Evolutionary conservation across 2,329 filamentous ascomycete species (phyloP).

Genomic region (Aschersonia sp.): DNA sequence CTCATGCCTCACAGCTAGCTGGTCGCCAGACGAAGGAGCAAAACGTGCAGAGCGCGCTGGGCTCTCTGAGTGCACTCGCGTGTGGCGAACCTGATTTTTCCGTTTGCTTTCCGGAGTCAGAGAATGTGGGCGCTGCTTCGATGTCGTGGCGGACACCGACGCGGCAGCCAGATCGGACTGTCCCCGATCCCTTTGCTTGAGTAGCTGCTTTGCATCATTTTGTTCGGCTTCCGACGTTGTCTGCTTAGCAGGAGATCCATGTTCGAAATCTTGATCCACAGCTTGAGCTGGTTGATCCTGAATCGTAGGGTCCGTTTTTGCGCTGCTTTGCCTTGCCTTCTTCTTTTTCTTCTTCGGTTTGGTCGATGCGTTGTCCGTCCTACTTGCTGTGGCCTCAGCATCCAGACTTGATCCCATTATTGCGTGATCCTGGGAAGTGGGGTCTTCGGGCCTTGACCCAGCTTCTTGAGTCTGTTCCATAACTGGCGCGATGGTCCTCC

Average conservation of each 20-base stretch:
- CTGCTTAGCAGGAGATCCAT: neutral
- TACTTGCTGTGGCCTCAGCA: neutral
- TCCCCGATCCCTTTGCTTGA: slow-evolving; percentile 4
- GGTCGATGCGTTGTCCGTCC: slow-evolving; percentile 1
- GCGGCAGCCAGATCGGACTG: slow-evolving; percentile 3
- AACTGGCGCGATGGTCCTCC: slow-evolving; percentile 31
- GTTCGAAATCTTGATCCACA: neutral
- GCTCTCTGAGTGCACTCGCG: slow-evolving; percentile 37
- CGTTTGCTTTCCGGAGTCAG: slow-evolving; percentile 1
- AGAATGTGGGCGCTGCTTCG: neutral
- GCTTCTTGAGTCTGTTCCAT: slow-evolving; percentile 16
- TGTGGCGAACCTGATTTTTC: slow-evolving; percentile 8
- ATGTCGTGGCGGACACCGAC: slow-evolving; percentile 16
- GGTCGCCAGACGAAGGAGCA: slow-evolving; percentile 35
- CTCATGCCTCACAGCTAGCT: slow-evolving; percentile 45
- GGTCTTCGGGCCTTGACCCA: slow-evolving; percentile 1
- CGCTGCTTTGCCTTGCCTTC: neutral
- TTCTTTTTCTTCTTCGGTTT: slow-evolving; percentile 6
- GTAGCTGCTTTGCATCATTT: neutral
- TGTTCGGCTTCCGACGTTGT: slow-evolving; percentile 6
- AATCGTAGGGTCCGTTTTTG: neutral
- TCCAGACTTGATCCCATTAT: neutral
- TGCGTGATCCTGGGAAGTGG: neutral
- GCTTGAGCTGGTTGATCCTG: neutral
- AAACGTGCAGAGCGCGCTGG: slow-evolving; percentile 58